Evolutionary conservation across 257 asterid genomes (phyloP), one percentile per base, ranked within the genome.

Genomic region (Solanum pennellii): DNA sequence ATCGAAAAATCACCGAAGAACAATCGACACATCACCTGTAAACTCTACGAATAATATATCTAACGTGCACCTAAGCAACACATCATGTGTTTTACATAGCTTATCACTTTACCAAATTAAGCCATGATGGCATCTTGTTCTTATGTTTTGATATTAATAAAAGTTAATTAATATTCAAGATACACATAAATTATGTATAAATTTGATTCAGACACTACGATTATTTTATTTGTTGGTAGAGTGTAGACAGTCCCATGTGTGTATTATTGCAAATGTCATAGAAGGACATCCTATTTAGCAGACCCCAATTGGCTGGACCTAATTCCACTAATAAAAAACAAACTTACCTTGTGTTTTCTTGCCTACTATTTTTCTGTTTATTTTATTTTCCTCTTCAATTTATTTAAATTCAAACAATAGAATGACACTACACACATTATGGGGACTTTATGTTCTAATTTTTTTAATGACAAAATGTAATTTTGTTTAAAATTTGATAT

Each of bases 201-300:
- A 5, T 49, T 49, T 49, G 7, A 15, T 6, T 31, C 7, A 20
- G 0, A 69, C 12, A 15, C 6, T 27, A 6, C 3, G 1, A 27
- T 25, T 66, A 27, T 25, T 45, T 76, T 49, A 49, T 49, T 49
- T 16, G 21, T 15, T 49, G 59, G 3, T 60, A 27, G 27, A 21
- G 68, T 21, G 68, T 60, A 69, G 86, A 65, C 65, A 45, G 69
- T 18, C 59, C 77, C 88, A 86, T 77, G 86, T 87, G 86, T 86
- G 85, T 47, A 87, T 87, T 79, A 87, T 87, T 79, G 59, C 29
- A 12, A 65, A 79, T 87, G 88, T 82, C 86, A 44, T 39, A 44
- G 79, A 87, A 42, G 82, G 88, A 49, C 88, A 87, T 79, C 88
- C 52, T 75, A 79, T 87, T 65, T 87, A 87, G 66, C 80, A 79